These are phyloP conservation scores for Pleurozium schreberi DNA, from an alignment of 225 moss, liverwort and hornwort species.

Conservation along the genomic window DNA sequence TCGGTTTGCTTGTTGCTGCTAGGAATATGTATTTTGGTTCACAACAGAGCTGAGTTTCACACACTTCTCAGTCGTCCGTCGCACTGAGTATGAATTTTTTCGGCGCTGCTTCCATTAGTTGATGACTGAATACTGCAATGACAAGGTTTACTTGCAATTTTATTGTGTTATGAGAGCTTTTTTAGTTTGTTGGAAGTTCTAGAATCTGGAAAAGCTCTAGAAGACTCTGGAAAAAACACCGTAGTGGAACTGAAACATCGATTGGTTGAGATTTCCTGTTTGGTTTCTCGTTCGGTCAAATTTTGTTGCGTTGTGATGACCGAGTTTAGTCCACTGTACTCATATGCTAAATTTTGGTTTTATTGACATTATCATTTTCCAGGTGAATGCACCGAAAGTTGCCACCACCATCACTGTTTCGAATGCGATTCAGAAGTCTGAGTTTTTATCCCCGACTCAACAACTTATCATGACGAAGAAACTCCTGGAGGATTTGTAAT, in stretches of 20 bases:
- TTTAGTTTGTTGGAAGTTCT: not conserved
- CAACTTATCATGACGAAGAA: constrained; percentile 60
- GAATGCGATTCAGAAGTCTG: constrained; percentile 68
- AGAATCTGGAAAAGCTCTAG: too few species aligned
- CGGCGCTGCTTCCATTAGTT: not conserved
- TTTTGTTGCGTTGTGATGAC: not conserved
- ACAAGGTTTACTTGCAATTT: not conserved
- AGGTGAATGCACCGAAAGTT: constrained; percentile 67
- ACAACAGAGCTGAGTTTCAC: not conserved
- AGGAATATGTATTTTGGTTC: not conserved
- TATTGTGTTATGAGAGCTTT: not conserved
- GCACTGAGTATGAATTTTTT: not conserved
- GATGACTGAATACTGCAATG: not conserved
- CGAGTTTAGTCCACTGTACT: not conserved
- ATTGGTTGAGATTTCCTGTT: not conserved
- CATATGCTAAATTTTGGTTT: not conserved
- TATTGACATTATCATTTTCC: not conserved
- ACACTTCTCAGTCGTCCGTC: not conserved
- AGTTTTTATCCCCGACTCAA: constrained; percentile 60
- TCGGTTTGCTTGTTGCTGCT: not conserved
- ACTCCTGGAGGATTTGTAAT: constrained; percentile 23
- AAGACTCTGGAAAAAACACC: not conserved
- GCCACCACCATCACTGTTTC: constrained; percentile 57
- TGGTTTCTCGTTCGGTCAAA: not conserved
- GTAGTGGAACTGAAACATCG: not conserved